Evolutionary conservation across 164 flowering plant species (phyloP).

Genomic region (Stephania cephalantha): DNA sequence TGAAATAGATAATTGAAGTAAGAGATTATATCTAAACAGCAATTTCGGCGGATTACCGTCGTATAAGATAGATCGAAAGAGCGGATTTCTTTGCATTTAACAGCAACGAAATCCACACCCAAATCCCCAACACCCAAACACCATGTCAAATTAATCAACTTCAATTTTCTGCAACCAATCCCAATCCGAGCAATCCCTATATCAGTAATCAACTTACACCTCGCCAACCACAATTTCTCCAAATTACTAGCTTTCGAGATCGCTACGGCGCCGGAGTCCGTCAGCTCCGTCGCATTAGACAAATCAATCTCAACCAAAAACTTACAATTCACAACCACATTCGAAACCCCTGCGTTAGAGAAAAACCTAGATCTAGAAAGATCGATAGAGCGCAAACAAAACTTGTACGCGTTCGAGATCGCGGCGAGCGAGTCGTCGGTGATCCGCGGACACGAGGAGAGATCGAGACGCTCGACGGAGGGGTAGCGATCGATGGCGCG

Average conservation of each 20-base stretch:
- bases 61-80: slow-evolving; percentile 73
- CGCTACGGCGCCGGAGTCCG: slow-evolving; percentile 55
- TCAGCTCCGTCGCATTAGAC: slow-evolving; percentile 59
- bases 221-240: slow-evolving; percentile 65
- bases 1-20: too few species aligned
- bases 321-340: slow-evolving; percentile 36
- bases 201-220: slow-evolving; percentile 76
- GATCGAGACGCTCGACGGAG: slow-evolving; percentile 38
- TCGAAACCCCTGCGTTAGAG: slow-evolving; percentile 44
- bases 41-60: slow-evolving; percentile 41
- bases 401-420: slow-evolving; percentile 26
- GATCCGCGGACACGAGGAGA: slow-evolving; percentile 62
- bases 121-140: slow-evolving; percentile 77
- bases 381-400: slow-evolving; percentile 40
- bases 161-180: slow-evolving; percentile 75
- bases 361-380: slow-evolving; percentile 59
- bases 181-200: slow-evolving; percentile 87
- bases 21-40: too few species aligned
- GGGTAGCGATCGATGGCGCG: slow-evolving; percentile 47
- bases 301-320: slow-evolving; percentile 62
- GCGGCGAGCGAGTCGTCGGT: slow-evolving; percentile 41
- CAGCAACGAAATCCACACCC: slow-evolving; percentile 75
- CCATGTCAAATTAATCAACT: slow-evolving; percentile 65
- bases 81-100: slow-evolving; percentile 65
- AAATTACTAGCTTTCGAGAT: slow-evolving; percentile 60